Evolutionary conservation across 2,329 filamentous ascomycete species (phyloP).

Genomic region (Neocatenulostroma microsporum): DNA sequence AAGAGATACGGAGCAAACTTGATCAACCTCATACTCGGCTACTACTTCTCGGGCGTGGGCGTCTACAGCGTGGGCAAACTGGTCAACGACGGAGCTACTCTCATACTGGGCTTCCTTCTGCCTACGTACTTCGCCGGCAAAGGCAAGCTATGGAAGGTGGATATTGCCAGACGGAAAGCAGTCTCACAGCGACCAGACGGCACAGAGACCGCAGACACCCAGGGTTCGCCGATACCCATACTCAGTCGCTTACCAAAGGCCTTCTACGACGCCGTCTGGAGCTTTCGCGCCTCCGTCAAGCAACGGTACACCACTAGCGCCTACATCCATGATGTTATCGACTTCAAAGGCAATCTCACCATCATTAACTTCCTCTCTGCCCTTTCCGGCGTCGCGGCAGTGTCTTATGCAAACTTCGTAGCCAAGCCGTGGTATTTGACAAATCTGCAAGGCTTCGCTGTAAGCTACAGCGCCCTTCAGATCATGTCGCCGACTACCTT

Average conservation of each 20-base stretch:
- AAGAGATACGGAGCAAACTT: constrained; percentile 78
- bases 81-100: constrained; percentile 61
- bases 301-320: constrained; percentile 46
- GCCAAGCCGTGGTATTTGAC: constrained; percentile 63
- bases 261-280: constrained; percentile 39
- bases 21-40: constrained; percentile 72
- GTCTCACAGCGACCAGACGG: constrained; percentile 13
- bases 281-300: constrained; percentile 39
- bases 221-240: constrained; percentile 46
- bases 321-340: constrained; percentile 40
- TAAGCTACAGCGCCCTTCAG: constrained; percentile 75
- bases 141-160: constrained; percentile 45
- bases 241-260: constrained; percentile 22
- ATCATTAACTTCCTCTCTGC: constrained; percentile 50
- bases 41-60: constrained; percentile 74
- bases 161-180: constrained; percentile 28
- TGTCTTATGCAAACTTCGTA: constrained; percentile 58
- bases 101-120: constrained; percentile 61
- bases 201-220: constrained; percentile 9
- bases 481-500: constrained; percentile 87
- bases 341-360: constrained; percentile 45
- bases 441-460: constrained; percentile 78
- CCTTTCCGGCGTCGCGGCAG: constrained; percentile 46
- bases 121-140: constrained; percentile 58
- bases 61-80: constrained; percentile 69